These are phyloP conservation scores for Clavispora phyllophila DNA, from an alignment of 805 yeast genomes.

Conservation along the genomic window DNA sequence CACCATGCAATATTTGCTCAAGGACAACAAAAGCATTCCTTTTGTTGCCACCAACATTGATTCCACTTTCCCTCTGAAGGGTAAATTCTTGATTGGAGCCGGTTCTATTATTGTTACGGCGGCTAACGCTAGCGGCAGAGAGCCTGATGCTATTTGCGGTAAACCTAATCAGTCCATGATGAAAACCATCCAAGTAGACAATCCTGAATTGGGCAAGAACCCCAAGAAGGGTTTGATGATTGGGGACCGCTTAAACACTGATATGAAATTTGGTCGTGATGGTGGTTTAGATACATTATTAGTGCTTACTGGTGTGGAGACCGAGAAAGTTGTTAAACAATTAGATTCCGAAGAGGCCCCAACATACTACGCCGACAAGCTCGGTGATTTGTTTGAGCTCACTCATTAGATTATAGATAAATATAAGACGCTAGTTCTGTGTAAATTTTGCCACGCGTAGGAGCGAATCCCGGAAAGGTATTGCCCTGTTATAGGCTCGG, in stretches of 20 bases:
- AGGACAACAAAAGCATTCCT: conserved; percentile 50
- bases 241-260: conserved; percentile 94
- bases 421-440: neutral
- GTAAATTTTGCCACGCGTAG: neutral
- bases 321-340: conserved; percentile 53
- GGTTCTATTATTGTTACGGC: conserved; percentile 84
- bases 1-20: conserved; percentile 73
- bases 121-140: conserved; percentile 68
- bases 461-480: too few relatives aligned
- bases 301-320: conserved; percentile 89
- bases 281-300: conserved; percentile 85
- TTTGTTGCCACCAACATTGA: conserved; percentile 94
- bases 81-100: conserved; percentile 86
- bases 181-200: conserved; percentile 74
- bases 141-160: conserved; percentile 81
- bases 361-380: conserved; percentile 58
- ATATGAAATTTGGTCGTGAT: conserved; percentile 83
- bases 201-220: conserved; percentile 42
- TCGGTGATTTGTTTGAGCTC: conserved; percentile 73
- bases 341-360: conserved; percentile 46
- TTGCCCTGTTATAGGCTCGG: neutral
- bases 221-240: conserved; percentile 75
- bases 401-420: conserved; percentile 5
- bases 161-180: conserved; percentile 89
- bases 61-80: conserved; percentile 89